Base-by-base conservation (phyloP, 768 basidiomycete species). In the Polyporus arcularius region DNA sequence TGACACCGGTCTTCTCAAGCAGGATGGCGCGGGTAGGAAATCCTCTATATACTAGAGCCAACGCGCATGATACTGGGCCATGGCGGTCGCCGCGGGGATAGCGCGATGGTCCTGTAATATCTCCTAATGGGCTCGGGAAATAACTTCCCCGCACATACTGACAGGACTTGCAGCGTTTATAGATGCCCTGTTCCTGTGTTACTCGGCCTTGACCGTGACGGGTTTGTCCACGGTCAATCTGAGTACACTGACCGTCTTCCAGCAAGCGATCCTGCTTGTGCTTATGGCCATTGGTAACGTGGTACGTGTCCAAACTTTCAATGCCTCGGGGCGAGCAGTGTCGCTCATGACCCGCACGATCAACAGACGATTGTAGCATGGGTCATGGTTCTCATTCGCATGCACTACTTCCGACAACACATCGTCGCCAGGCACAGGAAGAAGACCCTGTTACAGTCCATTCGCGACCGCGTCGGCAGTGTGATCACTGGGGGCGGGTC, bases 381-480 rank as follows among this genome's bases (percentile, higher is more conserved):
- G 83, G 72, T 85, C 42, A 86, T 87, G 80, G 85, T 89, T 32
- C 74, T 86, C 48, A 80, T 86, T n/a, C 76, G 88, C 55, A 81
- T 83, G 82, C 83, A 60, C 16, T 71, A 69, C 64, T 69, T 69
- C 60, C 55, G 55, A 2, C 47, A 65, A 26, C 64, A 67, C 45
- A 60, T 66, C 16, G 60, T 66, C 30, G 48, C n/a, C 9, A 49
- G 55, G 14, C 40, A 64, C 43, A 52, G 61, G 8, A 59, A 60
- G 41, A 58, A 67, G 51, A 58, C 57, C 26, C 15, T 65, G 2
- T 28, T 58, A 4, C 49, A 58, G n/a, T 57, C 55, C n/a, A 50
- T 65, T 31, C 57, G 60, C 16, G 57, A 55, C 40, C 53, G 60
- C 10, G 5, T 60, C 4, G 9, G 28, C 8, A 45, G 45, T 21